Percentiles rank a stretch among this genome's conserved stretches.
Conservation (phyloP, 2,329 filamentous ascomycete genomes). For the Trichoderma oligosporum region DNA sequence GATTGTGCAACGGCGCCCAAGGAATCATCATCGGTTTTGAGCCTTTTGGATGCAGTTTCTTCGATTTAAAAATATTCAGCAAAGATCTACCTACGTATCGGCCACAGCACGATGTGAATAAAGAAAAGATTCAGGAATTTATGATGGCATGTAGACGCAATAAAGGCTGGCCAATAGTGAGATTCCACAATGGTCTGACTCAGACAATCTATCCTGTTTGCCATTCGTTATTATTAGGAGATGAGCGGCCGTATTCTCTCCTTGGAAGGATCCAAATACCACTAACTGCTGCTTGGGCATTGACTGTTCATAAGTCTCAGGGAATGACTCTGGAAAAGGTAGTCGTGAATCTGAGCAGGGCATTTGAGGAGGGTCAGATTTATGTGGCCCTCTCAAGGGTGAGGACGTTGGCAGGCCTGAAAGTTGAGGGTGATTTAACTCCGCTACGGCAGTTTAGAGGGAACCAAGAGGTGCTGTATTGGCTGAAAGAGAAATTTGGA, state of each 20-base stretch:
- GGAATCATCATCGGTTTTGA: constrained; percentile 27
- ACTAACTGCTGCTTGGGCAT: constrained; percentile 56
- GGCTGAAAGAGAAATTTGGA: not conserved
- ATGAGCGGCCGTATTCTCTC: constrained; percentile 43
- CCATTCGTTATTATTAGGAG: constrained; percentile 44
- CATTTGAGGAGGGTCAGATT: constrained; percentile 56
- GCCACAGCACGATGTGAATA: not conserved
- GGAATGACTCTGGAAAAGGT: constrained; percentile 60
- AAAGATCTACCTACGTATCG: not conserved
- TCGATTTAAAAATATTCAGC: not conserved
- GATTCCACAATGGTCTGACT: constrained; percentile 46
- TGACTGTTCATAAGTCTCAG: constrained; percentile 61
- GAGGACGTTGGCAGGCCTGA: constrained; percentile 22
- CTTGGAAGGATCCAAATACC: constrained; percentile 59
- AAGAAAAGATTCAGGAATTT: constrained; percentile 20
- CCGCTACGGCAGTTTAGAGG: not conserved
- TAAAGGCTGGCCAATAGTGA: constrained; percentile 34
- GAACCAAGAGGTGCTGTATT: not conserved
- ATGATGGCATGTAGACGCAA: not conserved
- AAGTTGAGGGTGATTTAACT: constrained; percentile 17
- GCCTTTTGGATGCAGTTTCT: not conserved
- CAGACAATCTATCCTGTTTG: constrained; percentile 51
- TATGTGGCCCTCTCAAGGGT: constrained; percentile 46
- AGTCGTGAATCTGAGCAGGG: constrained; percentile 48
- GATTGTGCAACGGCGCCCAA: constrained; percentile 28